Percentiles rank a stretch among this genome's conserved stretches.
Conservation (phyloP, 1,284 basidiomycete species). For the Golubevia sp. region DNA sequence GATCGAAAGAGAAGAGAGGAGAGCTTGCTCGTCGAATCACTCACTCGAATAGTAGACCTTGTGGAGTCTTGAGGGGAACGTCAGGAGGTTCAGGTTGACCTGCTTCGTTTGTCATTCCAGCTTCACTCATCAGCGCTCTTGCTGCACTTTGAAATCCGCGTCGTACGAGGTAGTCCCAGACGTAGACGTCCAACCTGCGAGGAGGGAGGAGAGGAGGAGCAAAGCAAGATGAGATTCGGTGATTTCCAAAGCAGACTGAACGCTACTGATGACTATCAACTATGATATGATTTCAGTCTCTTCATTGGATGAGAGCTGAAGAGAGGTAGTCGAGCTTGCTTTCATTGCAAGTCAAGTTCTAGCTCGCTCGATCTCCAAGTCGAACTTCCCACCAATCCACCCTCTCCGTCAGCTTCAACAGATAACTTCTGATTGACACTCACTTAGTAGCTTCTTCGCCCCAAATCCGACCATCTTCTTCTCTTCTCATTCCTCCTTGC, state of each 20-base stretch:
- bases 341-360: too few relatives aligned
- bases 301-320: too few relatives aligned
- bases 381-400: too few relatives aligned
- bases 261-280: too few relatives aligned
- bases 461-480: constrained; percentile 23
- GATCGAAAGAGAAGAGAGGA: constrained; percentile 2
- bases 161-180: constrained; percentile 58
- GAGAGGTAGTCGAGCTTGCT: too few relatives aligned
- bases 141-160: constrained; percentile 45
- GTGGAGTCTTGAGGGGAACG: constrained; percentile 47
- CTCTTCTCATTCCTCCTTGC: too few relatives aligned
- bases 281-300: too few relatives aligned
- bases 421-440: too few relatives aligned
- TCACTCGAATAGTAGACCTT: constrained; percentile 52
- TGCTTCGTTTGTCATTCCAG: constrained; percentile 18
- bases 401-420: too few relatives aligned
- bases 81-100: constrained; percentile 35
- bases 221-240: too few relatives aligned
- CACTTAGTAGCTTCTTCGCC: constrained; percentile 50
- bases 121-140: constrained; percentile 44
- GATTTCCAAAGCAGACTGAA: too few relatives aligned
- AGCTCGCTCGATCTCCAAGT: too few relatives aligned
- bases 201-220: not conserved
- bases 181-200: constrained; percentile 47
- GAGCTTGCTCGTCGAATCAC: constrained; percentile 4